These are phyloP conservation scores for Metrosideros polymorpha DNA, from an alignment of 441 rosid species.

Conservation along the genomic window DNA sequence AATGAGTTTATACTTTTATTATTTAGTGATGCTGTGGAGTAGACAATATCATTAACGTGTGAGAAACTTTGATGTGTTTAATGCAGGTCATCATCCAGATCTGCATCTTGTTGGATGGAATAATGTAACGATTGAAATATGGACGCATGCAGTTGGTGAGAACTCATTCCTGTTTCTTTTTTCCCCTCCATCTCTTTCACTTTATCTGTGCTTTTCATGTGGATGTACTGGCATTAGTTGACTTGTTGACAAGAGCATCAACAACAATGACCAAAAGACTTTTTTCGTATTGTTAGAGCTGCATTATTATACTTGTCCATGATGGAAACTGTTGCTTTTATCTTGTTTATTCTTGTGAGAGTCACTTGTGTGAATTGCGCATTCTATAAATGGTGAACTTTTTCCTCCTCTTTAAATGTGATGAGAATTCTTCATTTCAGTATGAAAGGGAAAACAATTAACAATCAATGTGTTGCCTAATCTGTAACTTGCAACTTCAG, in stretches of 20 bases:
- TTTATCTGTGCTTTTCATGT: neutral
- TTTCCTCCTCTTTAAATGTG: neutral
- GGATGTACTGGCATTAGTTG: neutral
- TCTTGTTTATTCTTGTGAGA: neutral
- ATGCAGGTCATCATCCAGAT: constrained; percentile 95
- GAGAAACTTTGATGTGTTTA: neutral
- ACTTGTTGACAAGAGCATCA: neutral
- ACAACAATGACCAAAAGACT: neutral
- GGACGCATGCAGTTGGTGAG: constrained; percentile 92
- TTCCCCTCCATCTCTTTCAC: neutral
- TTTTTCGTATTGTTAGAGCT: neutral
- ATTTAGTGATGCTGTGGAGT: neutral
- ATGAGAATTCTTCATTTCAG: neutral
- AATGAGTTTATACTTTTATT: neutral
- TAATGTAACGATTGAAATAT: constrained; percentile 73
- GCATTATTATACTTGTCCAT: neutral
- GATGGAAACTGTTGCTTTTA: neutral
- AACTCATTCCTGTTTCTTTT: neutral
- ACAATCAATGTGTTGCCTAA: neutral
- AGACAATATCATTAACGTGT: neutral
- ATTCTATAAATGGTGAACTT: neutral
- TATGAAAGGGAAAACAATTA: neutral
- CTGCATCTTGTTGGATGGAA: constrained; percentile 97
- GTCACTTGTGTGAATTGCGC: neutral
- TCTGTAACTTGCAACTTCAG: neutral